Percentiles rank a stretch among this genome's conserved stretches.
These are phyloP conservation scores for Tolypocladium pustulatum DNA, from an alignment of 2,329 filamentous ascomycete genomes.

Conservation along the genomic window DNA sequence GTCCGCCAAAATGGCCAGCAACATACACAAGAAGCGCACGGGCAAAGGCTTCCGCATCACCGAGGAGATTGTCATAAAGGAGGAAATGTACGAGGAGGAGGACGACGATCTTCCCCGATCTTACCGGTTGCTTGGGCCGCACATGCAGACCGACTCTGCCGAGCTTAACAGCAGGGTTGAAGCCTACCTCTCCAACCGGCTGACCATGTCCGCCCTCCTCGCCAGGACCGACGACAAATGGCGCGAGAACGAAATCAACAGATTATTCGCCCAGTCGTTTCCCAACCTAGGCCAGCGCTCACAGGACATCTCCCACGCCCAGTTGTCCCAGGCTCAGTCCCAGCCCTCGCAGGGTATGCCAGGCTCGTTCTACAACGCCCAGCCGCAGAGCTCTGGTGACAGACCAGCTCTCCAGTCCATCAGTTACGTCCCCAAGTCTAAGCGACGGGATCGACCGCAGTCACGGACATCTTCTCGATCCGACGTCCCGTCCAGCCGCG, in stretches of 20 bases:
- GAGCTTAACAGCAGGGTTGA: constrained; percentile 54
- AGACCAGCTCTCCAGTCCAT: not conserved
- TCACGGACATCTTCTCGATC: not conserved
- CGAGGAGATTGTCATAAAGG: constrained; percentile 75
- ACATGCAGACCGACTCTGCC: constrained; percentile 48
- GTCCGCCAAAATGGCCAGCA: constrained; percentile 79
- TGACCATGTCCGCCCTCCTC: constrained; percentile 31
- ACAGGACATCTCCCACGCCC: not conserved
- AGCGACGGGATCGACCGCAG: not conserved
- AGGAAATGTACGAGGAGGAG: constrained; percentile 95
- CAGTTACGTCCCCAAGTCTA: not conserved
- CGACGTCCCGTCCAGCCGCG: not conserved
- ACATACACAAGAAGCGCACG: constrained; percentile 80
- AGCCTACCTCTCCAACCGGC: constrained; percentile 29
- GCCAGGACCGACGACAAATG: constrained; percentile 24
- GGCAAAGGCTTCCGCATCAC: constrained; percentile 74
- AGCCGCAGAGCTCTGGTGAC: not conserved
- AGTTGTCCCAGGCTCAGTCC: not conserved
- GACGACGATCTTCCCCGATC: constrained; percentile 68
- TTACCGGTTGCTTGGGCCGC: constrained; percentile 51
- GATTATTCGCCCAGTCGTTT: constrained; percentile 35
- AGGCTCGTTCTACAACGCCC: not conserved
- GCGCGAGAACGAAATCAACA: constrained; percentile 35
- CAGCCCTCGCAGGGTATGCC: not conserved
- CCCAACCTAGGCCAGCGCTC: constrained; percentile 19